Evolutionary conservation across 352 stramenopile genomes (phyloP).

Genomic region (Globisporangium paddicum): DNA sequence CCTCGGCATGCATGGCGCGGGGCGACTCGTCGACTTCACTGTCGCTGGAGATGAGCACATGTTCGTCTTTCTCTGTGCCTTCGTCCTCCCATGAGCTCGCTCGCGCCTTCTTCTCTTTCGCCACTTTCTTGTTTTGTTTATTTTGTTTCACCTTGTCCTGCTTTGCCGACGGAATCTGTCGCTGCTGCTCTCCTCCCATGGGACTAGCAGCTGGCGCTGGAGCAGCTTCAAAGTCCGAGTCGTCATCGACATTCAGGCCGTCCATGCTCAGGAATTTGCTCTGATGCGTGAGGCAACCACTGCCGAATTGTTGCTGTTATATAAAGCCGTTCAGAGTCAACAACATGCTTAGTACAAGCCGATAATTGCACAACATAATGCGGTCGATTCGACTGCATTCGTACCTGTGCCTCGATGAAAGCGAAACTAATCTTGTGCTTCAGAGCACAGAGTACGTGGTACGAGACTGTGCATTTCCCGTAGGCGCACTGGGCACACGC

Average conservation of each 20-base stretch:
- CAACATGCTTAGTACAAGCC: neutral
- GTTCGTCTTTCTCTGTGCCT: constrained; percentile 22
- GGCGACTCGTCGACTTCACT: constrained; percentile 26
- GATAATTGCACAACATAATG: too few relatives aligned
- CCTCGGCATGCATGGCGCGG: neutral
- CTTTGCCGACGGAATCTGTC: neutral
- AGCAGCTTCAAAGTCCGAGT: neutral
- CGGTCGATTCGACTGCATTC: too few relatives aligned
- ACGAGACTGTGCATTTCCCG: constrained; percentile 67
- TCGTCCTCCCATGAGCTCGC: constrained; percentile 28
- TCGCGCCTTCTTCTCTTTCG: constrained; percentile 17
- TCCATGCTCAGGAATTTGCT: constrained; percentile 42
- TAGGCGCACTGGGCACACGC: constrained; percentile 67
- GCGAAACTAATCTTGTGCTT: constrained; percentile 54
- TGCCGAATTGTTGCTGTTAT: constrained; percentile 63
- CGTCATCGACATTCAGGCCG: constrained; percentile 16
- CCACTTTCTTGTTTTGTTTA: constrained; percentile 1
- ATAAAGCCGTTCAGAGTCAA: too few relatives aligned
- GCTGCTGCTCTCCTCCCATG: neutral
- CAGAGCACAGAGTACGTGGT: constrained; percentile 66
- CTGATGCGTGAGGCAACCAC: constrained; percentile 56
- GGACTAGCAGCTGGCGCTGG: neutral
- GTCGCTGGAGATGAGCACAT: constrained; percentile 27
- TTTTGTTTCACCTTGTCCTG: neutral
- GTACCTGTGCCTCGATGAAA: constrained; percentile 56